Base-by-base conservation (phyloP, 192 early-diverging fungal species). In the Rhizophagus clarus region DNA sequence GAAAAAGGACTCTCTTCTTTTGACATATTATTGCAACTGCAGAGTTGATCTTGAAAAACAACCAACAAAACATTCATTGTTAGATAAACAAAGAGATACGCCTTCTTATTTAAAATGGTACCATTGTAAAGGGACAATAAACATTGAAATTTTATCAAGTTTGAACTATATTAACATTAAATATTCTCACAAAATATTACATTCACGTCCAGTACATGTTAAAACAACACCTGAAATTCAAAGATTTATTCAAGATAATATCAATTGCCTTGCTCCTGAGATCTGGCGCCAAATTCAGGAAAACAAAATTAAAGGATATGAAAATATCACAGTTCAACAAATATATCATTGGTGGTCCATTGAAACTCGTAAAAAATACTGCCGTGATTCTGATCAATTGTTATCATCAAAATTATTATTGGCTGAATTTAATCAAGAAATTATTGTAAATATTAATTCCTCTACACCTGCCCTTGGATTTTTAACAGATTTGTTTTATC, bases 401-500 rank as follows among this genome's bases (percentile, higher is more conserved):
- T 40, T 8, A 32, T 70, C 4, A n/a, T n/a, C n/a, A n/a, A n/a
- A n/a, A n/a, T n/a, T n/a, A n/a, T n/a, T n/a, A n/a, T n/a, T n/a
- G n/a, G 6, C 22, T n/a, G 68, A 37, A 70, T 70, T 31, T 37
- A 70, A 42, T 1, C 32, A n/a, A 14, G 34, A 70, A 32, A 70
- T 70, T 20, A 70, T 70, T 1, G 31, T 70, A 1, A 14, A 70
- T 42, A 70, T 34, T 22, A 37, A 20, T 70, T 31, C 68, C 17
- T 31, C 14, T 17, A 70, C 12, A 42, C 68, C 68, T 31, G 68
- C 68, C 40, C 68, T 70, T 70, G 68, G 68, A 70, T 70, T 70
- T 70, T 9, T 70, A 2, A 70, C 31, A 32, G 3, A 15, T 15
- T 28, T 63, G 6, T 63, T 63, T 63, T n/a, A 63, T 63, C 26